Percentiles rank a stretch among this genome's conserved stretches.
Conservation (phyloP, 192 early-diverging fungal species). For the Coemansia sp. region DNA sequence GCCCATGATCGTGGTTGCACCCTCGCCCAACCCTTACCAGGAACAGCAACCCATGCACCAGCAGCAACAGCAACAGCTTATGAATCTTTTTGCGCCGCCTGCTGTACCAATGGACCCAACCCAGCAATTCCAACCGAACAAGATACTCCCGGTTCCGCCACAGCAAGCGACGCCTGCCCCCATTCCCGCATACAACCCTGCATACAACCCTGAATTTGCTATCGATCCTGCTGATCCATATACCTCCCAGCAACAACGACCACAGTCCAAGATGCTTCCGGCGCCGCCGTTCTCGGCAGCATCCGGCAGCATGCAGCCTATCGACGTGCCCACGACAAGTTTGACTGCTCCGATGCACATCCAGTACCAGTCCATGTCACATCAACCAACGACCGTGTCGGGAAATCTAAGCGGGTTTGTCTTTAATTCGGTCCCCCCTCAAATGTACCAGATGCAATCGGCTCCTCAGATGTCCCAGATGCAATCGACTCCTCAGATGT, state of each 20-base stretch:
- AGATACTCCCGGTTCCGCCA: constrained; percentile 24
- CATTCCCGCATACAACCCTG: constrained; percentile 36
- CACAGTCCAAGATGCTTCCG: constrained; percentile 3
- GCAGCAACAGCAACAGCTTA: constrained; percentile 31
- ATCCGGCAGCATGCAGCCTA: constrained; percentile 1
- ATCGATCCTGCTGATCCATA: constrained; percentile 4
- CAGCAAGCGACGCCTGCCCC: constrained; percentile 13
- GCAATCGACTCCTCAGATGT: neutral
- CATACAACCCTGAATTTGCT: constrained; percentile 33
- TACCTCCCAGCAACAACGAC: constrained; percentile 4
- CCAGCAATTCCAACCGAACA: constrained; percentile 16
- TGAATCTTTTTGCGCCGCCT: constrained; percentile 45
- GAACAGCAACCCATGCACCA: constrained; percentile 9
- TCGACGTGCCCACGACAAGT: constrained; percentile 9
- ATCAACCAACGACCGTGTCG: constrained; percentile 1
- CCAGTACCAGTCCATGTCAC: constrained; percentile 7
- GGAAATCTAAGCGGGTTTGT: constrained; percentile 1
- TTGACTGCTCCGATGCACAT: constrained; percentile 3
- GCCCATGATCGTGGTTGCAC: constrained; percentile 17
- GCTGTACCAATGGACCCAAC: constrained; percentile 11
- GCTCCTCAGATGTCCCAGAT: neutral
- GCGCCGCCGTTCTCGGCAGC: constrained; percentile 3
- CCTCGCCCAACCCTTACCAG: constrained; percentile 21
- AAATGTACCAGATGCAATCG: constrained; percentile 12
- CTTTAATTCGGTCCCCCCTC: constrained; percentile 10